Percentiles rank a stretch among this genome's conserved stretches.
Evolutionary conservation across 768 basidiomycete species (phyloP).

Genomic region (Rhodotorula taiwanensis): DNA sequence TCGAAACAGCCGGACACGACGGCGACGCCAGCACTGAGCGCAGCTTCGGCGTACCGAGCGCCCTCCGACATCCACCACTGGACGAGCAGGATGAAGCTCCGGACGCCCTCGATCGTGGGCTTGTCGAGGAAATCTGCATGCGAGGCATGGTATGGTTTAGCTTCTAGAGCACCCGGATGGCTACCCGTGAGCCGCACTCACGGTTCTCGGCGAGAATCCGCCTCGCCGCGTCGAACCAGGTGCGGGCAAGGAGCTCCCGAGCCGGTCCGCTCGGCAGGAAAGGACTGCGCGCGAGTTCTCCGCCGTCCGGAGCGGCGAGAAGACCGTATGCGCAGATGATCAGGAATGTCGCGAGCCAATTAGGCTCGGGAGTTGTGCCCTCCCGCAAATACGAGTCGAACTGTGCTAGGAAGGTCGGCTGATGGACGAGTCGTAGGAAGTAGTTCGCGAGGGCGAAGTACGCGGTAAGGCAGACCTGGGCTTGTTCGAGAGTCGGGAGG

Average conservation of each 20-base stretch:
- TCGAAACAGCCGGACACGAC: constrained; percentile 2
- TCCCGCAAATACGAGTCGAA: constrained; percentile 22
- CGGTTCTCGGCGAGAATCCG: constrained; percentile 16
- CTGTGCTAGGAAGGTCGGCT: constrained; percentile 9
- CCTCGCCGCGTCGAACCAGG: constrained; percentile 18
- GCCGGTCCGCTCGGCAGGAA: constrained; percentile 9
- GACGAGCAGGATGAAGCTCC: constrained; percentile 15
- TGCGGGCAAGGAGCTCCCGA: constrained; percentile 11
- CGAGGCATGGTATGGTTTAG: no score
- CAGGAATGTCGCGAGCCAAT: constrained; percentile 30
- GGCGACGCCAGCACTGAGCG: background rate
- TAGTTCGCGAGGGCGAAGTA: constrained; percentile 21
- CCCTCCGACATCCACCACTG: constrained; percentile 9
- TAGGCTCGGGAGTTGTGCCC: constrained; percentile 23
- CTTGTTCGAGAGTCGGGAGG: constrained; percentile 16
- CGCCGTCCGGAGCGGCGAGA: background rate
- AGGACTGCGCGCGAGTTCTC: background rate
- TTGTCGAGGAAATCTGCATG: constrained; percentile 14
- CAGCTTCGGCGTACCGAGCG: constrained; percentile 4
- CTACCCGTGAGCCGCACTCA: no score
- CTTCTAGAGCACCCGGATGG: no score
- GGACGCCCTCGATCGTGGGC: constrained; percentile 11
- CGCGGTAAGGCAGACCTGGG: constrained; percentile 12
- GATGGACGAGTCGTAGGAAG: constrained; percentile 19
- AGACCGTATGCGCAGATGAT: constrained; percentile 12